Evolutionary conservation across 768 basidiomycete species (phyloP), one percentile per base, ranked within the genome.

Genomic region (Lactarius psammicola): DNA sequence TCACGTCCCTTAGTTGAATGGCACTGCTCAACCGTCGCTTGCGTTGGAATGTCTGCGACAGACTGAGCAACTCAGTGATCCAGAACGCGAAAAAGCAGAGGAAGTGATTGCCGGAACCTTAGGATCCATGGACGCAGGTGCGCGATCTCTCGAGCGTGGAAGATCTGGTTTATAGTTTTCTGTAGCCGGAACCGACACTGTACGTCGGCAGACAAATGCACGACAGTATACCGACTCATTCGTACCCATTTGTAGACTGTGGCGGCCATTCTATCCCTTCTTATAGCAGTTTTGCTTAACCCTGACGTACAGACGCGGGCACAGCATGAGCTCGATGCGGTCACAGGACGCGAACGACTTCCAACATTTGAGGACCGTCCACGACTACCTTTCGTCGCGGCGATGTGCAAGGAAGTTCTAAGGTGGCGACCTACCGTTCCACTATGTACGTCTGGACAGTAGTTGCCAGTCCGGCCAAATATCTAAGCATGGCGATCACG

Each of bases 111-210:
- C 49, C 1, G 56, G 30, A 9, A 51, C 55, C 20, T n/a, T 61
- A 4, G 65, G 55, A 5, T 61, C 65, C 26, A 61, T 62, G 65
- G 57, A 61, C 26, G 33, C 36, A 57, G 60, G 65, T 61, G 5
- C 31, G 60, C 38, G 26, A 28, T 1, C 4, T 51, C 4, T 62
- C 17, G 4, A 13, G 36, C 36, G 18, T 20, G 7, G 8, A 31
- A 28, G 15, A 34, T 9, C n/a, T 23, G 15, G 8, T n/a, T 66
- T 23, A 13, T 49, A 23, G 4, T 13, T 1, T 9, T 46, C 17
- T 26, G 1, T 46, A 67, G 65, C 59, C 31, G 59, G 59, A 18
- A n/a, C 31, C 42, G 59, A 61, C 7, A 65, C 53, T 11, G 64
- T 65, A 61, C 20, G 54, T n/a, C 36, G 36, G 36, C 36, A 36